phyloP scores from a whole-genome alignment of 441 rosid genomes.

The Erodium moschatum region DNA sequence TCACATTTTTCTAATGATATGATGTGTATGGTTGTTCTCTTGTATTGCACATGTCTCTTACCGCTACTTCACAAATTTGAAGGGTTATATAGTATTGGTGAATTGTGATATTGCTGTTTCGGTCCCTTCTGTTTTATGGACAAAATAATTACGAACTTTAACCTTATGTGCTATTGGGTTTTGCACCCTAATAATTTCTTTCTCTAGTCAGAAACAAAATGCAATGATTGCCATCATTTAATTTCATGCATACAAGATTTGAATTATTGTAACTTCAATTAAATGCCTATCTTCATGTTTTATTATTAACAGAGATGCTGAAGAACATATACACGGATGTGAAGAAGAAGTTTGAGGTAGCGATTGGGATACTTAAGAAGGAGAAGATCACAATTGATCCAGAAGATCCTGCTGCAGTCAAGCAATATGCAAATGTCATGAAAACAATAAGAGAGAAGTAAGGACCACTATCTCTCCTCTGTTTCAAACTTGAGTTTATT shows the following conservation, averaged over 20 bases:
- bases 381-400: slow-evolving; percentile 89
- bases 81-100: background rate
- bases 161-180: background rate
- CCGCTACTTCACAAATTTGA: background rate
- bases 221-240: background rate
- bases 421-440: slow-evolving; percentile 80
- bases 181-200: background rate
- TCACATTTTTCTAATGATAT: background rate
- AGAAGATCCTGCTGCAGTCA: slow-evolving; percentile 78
- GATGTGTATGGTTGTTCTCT: background rate
- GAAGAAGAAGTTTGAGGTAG: slow-evolving; percentile 72
- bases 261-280: background rate
- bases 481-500: background rate
- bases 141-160: background rate
- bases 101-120: background rate
- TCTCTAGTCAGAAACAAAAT: background rate
- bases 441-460: slow-evolving; percentile 87
- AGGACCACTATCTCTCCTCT: slow-evolving; percentile 7
- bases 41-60: background rate
- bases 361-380: slow-evolving; percentile 61
- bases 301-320: slow-evolving; percentile 55
- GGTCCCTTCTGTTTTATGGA: background rate
- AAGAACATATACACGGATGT: slow-evolving; percentile 79
- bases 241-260: background rate
- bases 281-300: slow-evolving; percentile 4